Percentiles rank a stretch among this genome's conserved stretches.
Evolutionary conservation across 495 filamentous ascomycete genomes (phyloP).

Genomic region (Aspergillus hancockii): DNA sequence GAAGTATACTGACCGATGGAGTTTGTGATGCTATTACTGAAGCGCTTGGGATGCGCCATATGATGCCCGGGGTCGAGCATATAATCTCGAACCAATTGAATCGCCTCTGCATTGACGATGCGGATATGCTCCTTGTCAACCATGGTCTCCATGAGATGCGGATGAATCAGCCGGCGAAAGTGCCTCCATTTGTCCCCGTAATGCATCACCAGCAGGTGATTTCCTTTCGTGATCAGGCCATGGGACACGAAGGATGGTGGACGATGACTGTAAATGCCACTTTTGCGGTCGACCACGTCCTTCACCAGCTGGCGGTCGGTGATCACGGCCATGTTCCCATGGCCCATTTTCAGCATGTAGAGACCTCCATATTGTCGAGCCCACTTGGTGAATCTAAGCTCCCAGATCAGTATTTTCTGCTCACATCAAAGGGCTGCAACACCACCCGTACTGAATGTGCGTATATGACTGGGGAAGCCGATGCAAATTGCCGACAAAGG

Average conservation of each 20-base stretch:
- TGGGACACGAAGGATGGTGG: slow-evolving; percentile 44
- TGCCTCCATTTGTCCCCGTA: slow-evolving; percentile 43
- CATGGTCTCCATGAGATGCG: slow-evolving; percentile 42
- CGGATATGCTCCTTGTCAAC: slow-evolving; percentile 39
- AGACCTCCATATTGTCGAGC: slow-evolving; percentile 45
- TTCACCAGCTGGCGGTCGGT: slow-evolving; percentile 36
- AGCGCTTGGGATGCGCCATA: slow-evolving; percentile 49
- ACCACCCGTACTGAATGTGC: slow-evolving; percentile 5
- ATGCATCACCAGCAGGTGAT: slow-evolving; percentile 51
- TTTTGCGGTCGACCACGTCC: slow-evolving; percentile 47
- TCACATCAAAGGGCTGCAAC: not conserved
- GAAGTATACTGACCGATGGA: slow-evolving; percentile 25
- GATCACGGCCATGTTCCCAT: slow-evolving; percentile 39
- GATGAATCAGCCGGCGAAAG: slow-evolving; percentile 42
- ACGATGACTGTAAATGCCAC: slow-evolving; percentile 43
- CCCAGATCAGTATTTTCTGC: not conserved
- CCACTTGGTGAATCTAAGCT: slow-evolving; percentile 44
- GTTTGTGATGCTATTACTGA: slow-evolving; percentile 47
- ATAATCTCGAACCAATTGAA: slow-evolving; percentile 47
- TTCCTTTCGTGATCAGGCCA: slow-evolving; percentile 42
- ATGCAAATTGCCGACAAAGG: slow-evolving; percentile 43
- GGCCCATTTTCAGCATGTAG: slow-evolving; percentile 43
- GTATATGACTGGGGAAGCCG: slow-evolving; percentile 37
- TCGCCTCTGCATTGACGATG: slow-evolving; percentile 47
- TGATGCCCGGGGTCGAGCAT: slow-evolving; percentile 33